Percentiles rank a stretch among this genome's conserved stretches.
phyloP scores from a whole-genome alignment of 805 yeast species.

The Peterozyma xylosa region DNA sequence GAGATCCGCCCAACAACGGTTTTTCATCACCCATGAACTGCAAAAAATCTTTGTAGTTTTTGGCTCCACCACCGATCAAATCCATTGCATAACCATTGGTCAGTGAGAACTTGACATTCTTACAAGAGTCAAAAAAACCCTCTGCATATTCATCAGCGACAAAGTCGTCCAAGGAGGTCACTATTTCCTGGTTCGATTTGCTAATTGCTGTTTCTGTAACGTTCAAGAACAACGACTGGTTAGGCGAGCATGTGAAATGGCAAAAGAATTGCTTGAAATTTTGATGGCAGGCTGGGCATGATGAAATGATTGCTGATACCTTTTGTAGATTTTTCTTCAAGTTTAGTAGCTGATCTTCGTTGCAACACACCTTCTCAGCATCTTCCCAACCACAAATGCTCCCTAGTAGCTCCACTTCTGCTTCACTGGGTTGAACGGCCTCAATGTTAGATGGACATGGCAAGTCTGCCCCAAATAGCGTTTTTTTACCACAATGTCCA shows the following conservation, averaged over 20 bases:
- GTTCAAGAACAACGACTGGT: slow-evolving; percentile 69
- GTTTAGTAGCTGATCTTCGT: slow-evolving; percentile 47
- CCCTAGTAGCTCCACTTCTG: slow-evolving; percentile 36
- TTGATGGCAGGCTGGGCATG: slow-evolving; percentile 89
- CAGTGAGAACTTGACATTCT: slow-evolving; percentile 83
- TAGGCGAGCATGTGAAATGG: slow-evolving; percentile 83
- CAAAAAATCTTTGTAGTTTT: slow-evolving; percentile 59
- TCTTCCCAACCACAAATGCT: slow-evolving; percentile 70
- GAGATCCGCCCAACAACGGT: slow-evolving; percentile 91
- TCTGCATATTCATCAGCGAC: slow-evolving; percentile 56
- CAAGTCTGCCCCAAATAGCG: slow-evolving; percentile 68
- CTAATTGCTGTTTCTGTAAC: slow-evolving; percentile 47
- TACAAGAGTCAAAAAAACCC: slow-evolving; percentile 74
- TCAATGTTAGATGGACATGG: slow-evolving; percentile 64
- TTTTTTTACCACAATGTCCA: slow-evolving; percentile 70
- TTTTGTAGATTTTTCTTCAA: slow-evolving; percentile 57
- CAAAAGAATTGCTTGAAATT: slow-evolving; percentile 83
- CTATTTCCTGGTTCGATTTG: slow-evolving; percentile 49
- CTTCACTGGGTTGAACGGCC: slow-evolving; percentile 40
- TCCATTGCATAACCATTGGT: slow-evolving; percentile 97
- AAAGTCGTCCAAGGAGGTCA: slow-evolving; percentile 61
- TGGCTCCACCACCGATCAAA: slow-evolving; percentile 95
- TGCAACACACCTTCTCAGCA: slow-evolving; percentile 58
- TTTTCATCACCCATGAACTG: slow-evolving; percentile 92
- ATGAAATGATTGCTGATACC: slow-evolving; percentile 74